Conservation (phyloP, 805 yeast genomes). For the Yarrowia sp. region DNA sequence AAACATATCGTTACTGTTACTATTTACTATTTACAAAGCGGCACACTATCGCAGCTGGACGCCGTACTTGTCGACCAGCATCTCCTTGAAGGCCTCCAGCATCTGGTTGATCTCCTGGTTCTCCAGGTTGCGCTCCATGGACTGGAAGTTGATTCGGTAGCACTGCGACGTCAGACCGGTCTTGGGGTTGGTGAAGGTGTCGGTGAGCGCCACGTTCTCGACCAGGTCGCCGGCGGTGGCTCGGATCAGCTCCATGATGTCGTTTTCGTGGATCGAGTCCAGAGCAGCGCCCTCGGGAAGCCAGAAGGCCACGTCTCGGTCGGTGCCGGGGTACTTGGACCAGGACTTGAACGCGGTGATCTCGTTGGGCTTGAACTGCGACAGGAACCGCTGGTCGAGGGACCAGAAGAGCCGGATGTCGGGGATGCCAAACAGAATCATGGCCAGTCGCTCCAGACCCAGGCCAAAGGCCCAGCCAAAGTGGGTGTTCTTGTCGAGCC, state of each 20-base stretch:
- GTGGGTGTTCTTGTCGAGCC: slow-evolving; percentile 51
- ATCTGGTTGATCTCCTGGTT: slow-evolving; percentile 77
- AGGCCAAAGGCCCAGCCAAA: slow-evolving; percentile 96
- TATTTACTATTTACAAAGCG: not conserved
- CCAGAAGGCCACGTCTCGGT: slow-evolving; percentile 93
- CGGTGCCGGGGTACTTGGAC: slow-evolving; percentile 85
- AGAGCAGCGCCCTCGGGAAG: slow-evolving; percentile 45
- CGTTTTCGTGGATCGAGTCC: slow-evolving; percentile 68
- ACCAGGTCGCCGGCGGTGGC: slow-evolving; percentile 78
- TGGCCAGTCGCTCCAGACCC: slow-evolving; percentile 92
- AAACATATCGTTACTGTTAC: too few relatives aligned
- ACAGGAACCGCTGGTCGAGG: slow-evolving; percentile 66
- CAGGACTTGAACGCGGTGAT: slow-evolving; percentile 80
- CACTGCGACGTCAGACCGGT: slow-evolving; percentile 75
- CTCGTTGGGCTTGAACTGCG: slow-evolving; percentile 64
- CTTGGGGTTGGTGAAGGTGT: slow-evolving; percentile 83
- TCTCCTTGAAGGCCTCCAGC: slow-evolving; percentile 62
- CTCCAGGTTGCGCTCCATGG: slow-evolving; percentile 90
- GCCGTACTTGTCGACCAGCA: slow-evolving; percentile 51
- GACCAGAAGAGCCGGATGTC: slow-evolving; percentile 95
- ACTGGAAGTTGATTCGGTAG: slow-evolving; percentile 87
- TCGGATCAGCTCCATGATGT: slow-evolving; percentile 90
- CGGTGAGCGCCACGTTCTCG: slow-evolving; percentile 76
- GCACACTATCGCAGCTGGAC: slow-evolving; percentile 56
- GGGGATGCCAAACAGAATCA: slow-evolving; percentile 92